These are phyloP conservation scores for Coffea canephora DNA, from an alignment of 257 asterid species.

Conservation along the genomic window DNA sequence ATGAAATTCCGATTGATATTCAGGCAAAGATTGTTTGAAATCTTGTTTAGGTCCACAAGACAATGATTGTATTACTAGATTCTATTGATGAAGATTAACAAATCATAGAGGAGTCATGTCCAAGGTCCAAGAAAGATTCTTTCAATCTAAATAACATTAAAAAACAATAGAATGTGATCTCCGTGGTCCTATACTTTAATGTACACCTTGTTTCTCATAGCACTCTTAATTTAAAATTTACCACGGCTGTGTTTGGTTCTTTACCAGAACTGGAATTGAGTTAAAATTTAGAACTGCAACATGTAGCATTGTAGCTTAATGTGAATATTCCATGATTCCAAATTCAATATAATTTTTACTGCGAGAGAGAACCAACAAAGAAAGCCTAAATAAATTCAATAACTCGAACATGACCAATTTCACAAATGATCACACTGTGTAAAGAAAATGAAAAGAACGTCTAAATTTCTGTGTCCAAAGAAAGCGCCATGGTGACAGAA, in stretches of 20 bases:
- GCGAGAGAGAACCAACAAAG: no score
- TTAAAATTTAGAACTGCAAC: no score
- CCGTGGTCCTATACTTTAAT: neutral
- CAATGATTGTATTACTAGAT: neutral
- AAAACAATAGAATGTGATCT: neutral
- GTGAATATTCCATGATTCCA: no score
- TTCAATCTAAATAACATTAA: no score
- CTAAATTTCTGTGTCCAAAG: neutral
- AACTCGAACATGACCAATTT: neutral
- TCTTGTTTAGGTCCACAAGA: neutral
- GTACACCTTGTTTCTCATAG: neutral
- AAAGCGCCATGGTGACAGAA: neutral
- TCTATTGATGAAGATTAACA: neutral
- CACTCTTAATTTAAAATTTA: neutral
- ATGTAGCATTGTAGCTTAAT: no score
- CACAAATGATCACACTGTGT: no score
- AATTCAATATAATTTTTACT: no score
- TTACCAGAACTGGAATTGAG: no score
- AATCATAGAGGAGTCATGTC: neutral
- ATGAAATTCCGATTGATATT: neutral
- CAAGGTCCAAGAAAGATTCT: neutral
- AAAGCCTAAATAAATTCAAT: neutral
- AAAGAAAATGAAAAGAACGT: neutral
- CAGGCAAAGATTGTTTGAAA: no score
- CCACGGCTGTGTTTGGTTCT: no score